Base-by-base conservation (phyloP, 768 basidiomycete species). In the Sporobolomyces pararoseus region DNA sequence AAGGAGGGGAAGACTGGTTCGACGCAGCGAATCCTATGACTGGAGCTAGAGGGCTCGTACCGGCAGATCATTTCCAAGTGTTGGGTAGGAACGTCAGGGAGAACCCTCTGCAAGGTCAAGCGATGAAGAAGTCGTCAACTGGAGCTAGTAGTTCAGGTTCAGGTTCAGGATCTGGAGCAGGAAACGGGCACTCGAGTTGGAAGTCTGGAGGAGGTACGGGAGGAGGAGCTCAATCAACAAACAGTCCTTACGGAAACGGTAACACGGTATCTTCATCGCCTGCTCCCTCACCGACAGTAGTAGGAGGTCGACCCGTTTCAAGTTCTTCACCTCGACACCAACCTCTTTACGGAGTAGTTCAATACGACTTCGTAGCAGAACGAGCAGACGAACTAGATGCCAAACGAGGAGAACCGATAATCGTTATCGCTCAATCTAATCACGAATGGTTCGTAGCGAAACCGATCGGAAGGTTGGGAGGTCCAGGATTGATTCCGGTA, bases 371-470 rank as follows among this genome's bases (percentile, higher is more conserved):
- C 75, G 79, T 83, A 17, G 94, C 96, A n/a, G 96, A 99, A 80
- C 86, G 96, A 52, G 85, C 90, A 6, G 96, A 99, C 78, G 96
- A 99, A 77, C 86, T 99, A 53, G 94, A 95, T 70, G 95, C 95
- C 2, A 92, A 89, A 76, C 85, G 88, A 0, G 95, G 94, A 42
- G 96, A 99, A 76, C 84, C 90, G 12, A 90, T 99, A 78, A 89
- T 94, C 23, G 91, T 99, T 69, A 96, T 98, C 65, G 96, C 96
- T 0, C 96, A 98, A 79, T 97, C 94, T n/a, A 99, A 98, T 78
- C 91, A 92, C 73, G 96, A 99, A 79, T 99, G 96, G 96, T 98
- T 97, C 79, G 96, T 99, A 55, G 96, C 96, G 32, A 99, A 99
- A 80, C 92, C 95, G 17, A 99, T 99, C 76, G 92, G 93, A 47